A percentile compares a stretch with the other conserved stretches of the same genome.
Evolutionary conservation across 164 flowering plant genomes (phyloP).

Genomic region (Tetrastigma voinierianum): DNA sequence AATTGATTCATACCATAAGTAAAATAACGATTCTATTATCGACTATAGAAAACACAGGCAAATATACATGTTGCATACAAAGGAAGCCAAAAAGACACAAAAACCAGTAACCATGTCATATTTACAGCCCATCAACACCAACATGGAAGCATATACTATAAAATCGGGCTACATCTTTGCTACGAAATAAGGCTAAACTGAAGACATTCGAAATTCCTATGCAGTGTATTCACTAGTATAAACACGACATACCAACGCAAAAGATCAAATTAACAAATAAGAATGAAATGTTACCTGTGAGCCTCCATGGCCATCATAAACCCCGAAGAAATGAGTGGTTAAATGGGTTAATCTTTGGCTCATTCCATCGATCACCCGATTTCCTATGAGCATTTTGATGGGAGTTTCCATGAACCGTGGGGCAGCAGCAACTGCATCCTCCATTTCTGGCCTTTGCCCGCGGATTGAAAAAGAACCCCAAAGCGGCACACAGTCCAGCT

Average conservation of each 20-base stretch:
- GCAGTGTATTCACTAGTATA: neutral
- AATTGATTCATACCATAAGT: too few species aligned
- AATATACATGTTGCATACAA: too few species aligned
- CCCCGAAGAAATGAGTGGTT: conserved; percentile 42
- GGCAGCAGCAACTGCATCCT: conserved; percentile 38
- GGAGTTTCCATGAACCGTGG: conserved; percentile 42
- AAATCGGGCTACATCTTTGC: neutral
- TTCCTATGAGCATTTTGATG: conserved; percentile 36
- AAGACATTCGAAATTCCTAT: neutral
- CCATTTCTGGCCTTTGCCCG: conserved; percentile 51
- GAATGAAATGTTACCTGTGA: conserved; percentile 31
- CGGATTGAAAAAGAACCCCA: conserved; percentile 46
- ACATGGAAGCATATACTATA: too few species aligned
- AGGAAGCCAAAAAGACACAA: too few species aligned
- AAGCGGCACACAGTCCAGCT: conserved; percentile 38
- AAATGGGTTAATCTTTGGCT: conserved; percentile 30
- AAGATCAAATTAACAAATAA: neutral
- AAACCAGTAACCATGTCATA: too few species aligned
- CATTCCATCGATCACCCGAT: conserved; percentile 23
- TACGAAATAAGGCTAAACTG: neutral
- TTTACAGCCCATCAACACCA: too few species aligned
- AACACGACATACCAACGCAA: neutral
- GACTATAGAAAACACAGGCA: too few species aligned
- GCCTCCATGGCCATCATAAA: conserved; percentile 56
- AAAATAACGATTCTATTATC: too few species aligned